These are phyloP conservation scores for Sarocladium kiliense DNA, from an alignment of 2,329 filamentous ascomycete species.

Conservation along the genomic window DNA sequence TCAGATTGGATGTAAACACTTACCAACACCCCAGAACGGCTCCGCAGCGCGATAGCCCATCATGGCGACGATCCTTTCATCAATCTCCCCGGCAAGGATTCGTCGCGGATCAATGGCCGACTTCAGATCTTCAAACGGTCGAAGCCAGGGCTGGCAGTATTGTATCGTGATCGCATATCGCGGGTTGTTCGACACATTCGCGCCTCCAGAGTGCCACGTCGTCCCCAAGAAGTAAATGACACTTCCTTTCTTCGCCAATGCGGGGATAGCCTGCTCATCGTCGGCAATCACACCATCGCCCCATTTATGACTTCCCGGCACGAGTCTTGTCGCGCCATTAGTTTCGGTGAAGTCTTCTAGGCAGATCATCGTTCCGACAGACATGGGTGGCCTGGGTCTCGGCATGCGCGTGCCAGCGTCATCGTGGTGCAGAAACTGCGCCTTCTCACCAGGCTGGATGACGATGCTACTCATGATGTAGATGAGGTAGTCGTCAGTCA, in stretches of 20 bases:
- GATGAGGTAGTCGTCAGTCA: neutral
- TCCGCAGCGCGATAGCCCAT: neutral
- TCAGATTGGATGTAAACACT: neutral
- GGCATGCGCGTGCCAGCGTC: conserved; percentile 4
- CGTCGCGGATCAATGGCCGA: neutral
- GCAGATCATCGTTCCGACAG: conserved; percentile 15
- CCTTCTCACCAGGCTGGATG: conserved; percentile 16
- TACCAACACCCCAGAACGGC: neutral
- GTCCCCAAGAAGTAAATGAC: conserved; percentile 8
- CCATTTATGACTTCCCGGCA: conserved; percentile 20
- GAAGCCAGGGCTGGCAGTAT: conserved; percentile 1
- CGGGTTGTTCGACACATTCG: neutral
- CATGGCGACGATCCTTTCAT: conserved; percentile 1
- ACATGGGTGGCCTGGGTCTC: conserved; percentile 8
- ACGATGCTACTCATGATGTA: conserved; percentile 14
- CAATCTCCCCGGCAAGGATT: neutral
- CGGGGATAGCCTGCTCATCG: neutral
- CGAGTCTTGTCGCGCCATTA: conserved; percentile 16
- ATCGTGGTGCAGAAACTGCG: conserved; percentile 22
- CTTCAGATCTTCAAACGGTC: neutral
- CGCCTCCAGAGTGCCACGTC: conserved; percentile 5
- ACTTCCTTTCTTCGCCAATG: neutral
- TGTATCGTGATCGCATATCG: neutral
- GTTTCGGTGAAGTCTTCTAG: conserved; percentile 13
- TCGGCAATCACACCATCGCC: neutral